Percentiles rank a stretch among this genome's conserved stretches.
Evolutionary conservation across 805 yeast species (phyloP).

Genomic region (Blastobotrys peoriensis): DNA sequence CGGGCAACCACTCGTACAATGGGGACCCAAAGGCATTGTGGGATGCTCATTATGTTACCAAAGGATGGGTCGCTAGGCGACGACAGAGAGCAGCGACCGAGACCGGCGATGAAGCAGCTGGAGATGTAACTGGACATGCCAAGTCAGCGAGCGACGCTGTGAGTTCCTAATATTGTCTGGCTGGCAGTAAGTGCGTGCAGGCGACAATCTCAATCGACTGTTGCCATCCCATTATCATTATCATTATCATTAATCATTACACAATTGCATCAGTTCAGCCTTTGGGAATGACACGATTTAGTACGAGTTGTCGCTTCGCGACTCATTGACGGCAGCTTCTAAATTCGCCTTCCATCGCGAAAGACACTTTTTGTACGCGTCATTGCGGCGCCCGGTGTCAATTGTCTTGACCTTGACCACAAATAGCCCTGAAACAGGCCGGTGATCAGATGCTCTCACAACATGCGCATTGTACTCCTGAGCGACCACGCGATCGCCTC

Average conservation of each 20-base stretch:
- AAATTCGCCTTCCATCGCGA: slow-evolving; percentile 14
- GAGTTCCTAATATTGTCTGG: too few species aligned
- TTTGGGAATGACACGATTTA: too few species aligned
- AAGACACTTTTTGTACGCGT: slow-evolving; percentile 13
- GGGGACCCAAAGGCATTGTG: slow-evolving; percentile 28
- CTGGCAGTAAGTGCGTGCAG: too few species aligned
- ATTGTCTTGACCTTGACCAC: slow-evolving; percentile 57
- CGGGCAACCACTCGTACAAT: slow-evolving; percentile 25
- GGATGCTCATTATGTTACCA: slow-evolving; percentile 12
- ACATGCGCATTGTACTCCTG: slow-evolving; percentile 52
- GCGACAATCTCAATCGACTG: too few species aligned
- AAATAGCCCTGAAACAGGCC: slow-evolving; percentile 79
- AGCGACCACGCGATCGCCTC: slow-evolving; percentile 53
- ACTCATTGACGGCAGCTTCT: slow-evolving; percentile 1
- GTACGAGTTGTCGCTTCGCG: background rate
- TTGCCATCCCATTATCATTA: too few species aligned
- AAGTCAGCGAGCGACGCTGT: too few species aligned
- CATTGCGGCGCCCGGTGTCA: slow-evolving; percentile 39
- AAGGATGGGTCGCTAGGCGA: slow-evolving; percentile 14
- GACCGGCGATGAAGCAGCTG: too few species aligned
- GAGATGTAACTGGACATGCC: too few species aligned
- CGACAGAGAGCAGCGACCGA: too few species aligned
- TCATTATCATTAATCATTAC: too few species aligned
- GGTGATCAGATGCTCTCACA: slow-evolving; percentile 74
- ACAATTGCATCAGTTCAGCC: too few species aligned